A percentile compares a stretch with the other conserved stretches of the same genome.
These are phyloP conservation scores for Torulaspora microellipsoides DNA, from an alignment of 805 yeast species.

Conservation along the genomic window DNA sequence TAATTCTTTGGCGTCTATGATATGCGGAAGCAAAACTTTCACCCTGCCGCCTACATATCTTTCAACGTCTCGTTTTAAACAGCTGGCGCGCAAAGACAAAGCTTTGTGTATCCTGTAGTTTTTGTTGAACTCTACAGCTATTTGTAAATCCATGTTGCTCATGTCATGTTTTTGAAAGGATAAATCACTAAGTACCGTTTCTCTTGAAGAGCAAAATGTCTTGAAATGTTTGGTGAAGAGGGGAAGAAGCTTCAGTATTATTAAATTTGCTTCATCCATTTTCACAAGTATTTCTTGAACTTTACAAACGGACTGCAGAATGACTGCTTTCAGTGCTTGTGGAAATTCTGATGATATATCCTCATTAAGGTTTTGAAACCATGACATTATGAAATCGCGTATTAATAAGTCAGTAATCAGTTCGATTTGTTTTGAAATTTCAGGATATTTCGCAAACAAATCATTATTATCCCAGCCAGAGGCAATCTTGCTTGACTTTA, in stretches of 20 bases:
- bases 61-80: slow-evolving; percentile 42
- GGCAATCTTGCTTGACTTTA: neutral
- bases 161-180: slow-evolving; percentile 30
- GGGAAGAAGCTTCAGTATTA: slow-evolving; percentile 60
- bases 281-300: slow-evolving; percentile 41
- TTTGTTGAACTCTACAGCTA: slow-evolving; percentile 39
- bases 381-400: slow-evolving; percentile 48
- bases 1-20: slow-evolving; percentile 44
- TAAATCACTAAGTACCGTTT: slow-evolving; percentile 25
- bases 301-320: slow-evolving; percentile 26
- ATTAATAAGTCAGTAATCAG: slow-evolving; percentile 44
- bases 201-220: slow-evolving; percentile 43
- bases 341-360: slow-evolving; percentile 33
- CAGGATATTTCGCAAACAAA: slow-evolving; percentile 12
- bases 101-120: slow-evolving; percentile 54
- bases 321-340: slow-evolving; percentile 39
- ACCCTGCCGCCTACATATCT: slow-evolving; percentile 45
- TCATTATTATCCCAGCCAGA: slow-evolving; percentile 1
- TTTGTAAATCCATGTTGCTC: slow-evolving; percentile 37
- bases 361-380: slow-evolving; percentile 48
- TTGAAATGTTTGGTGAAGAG: slow-evolving; percentile 59
- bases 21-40: slow-evolving; percentile 39
- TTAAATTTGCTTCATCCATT: slow-evolving; percentile 51
- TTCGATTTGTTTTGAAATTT: slow-evolving; percentile 41
- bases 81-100: slow-evolving; percentile 36